Base-by-base conservation (phyloP, 306 rosid species). In the Cicer pinnatifidum region DNA sequence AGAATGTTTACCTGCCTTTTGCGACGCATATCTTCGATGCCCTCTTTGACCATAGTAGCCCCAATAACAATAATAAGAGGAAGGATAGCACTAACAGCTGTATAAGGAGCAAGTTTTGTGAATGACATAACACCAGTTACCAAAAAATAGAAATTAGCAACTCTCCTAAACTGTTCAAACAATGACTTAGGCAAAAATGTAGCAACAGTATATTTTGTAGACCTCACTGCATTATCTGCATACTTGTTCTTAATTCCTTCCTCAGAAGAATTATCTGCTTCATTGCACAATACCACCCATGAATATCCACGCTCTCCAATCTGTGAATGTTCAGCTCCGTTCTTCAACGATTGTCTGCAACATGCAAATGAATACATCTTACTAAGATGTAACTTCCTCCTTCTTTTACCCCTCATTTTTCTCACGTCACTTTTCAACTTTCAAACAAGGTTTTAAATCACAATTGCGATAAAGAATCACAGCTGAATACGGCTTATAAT, bases 121-220 rank as follows among this genome's bases (percentile, higher is more conserved):
- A 94, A 94, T 16, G 98, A 72, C 78, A 94, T 86, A 63, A 35
- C 9, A 9, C 98, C 98, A 76, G 79, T 67, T 8, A 94, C 92
- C 77, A 94, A 78, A 63, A 94, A 94, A 81, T 13, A 94, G 78
- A 94, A 94, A 82, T 94, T 94, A 13, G 98, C 98, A 50, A 89
- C 97, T 72, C 98, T 91, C 84, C 98, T 91, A 64, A 94, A 94
- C 82, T 94, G 98, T 87, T 94, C 98, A 86, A 94, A 94, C 84
- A 94, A 82, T 19, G 97, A 89, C 48, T 91, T 94, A 0, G 98
- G 98, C 78, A 94, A 73, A 88, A 94, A 94, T 77, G 91, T 88
- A 39, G 92, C 91, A 20, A 75, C 15, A 9, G 87, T 88, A 63
- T 94, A 94, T 72, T 94, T 94, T 5, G 97, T 94, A 19, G 97